Conservation (phyloP, 768 basidiomycete genomes). For the Hericium erinaceus region DNA sequence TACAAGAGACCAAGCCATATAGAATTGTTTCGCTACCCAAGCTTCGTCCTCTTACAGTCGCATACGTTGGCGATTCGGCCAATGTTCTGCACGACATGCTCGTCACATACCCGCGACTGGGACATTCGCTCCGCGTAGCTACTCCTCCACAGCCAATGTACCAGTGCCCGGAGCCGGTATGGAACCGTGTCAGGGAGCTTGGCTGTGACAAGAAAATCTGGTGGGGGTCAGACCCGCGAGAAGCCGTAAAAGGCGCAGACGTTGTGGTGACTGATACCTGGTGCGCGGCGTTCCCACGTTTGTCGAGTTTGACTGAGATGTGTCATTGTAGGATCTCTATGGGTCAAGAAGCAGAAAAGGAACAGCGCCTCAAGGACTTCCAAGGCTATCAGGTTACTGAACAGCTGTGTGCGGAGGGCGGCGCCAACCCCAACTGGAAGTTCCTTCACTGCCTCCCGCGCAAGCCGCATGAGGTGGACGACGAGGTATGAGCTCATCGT, state of each 20-base stretch:
- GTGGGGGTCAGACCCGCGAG: constrained; percentile 72
- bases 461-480: constrained; percentile 89
- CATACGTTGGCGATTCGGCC: constrained; percentile 90
- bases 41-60: constrained; percentile 76
- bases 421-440: constrained; percentile 81
- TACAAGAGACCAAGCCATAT: neutral
- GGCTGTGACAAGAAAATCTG: constrained; percentile 63
- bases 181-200: constrained; percentile 71
- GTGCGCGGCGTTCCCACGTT: constrained; percentile 30
- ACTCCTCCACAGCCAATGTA: constrained; percentile 56
- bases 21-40: constrained; percentile 29
- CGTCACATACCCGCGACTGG: constrained; percentile 86
- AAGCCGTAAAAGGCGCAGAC: constrained; percentile 85
- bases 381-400: constrained; percentile 93
- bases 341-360: constrained; percentile 96
- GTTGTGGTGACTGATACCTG: constrained; percentile 98
- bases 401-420: constrained; percentile 67
- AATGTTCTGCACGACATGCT: constrained; percentile 98
- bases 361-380: constrained; percentile 77
- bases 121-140: constrained; percentile 79
- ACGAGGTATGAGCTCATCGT: constrained; percentile 49
- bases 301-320: neutral
- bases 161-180: constrained; percentile 62
- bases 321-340: constrained; percentile 77
- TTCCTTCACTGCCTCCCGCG: constrained; percentile 96